Conservation (phyloP, 768 basidiomycete species). For the Pholiota molesta region DNA sequence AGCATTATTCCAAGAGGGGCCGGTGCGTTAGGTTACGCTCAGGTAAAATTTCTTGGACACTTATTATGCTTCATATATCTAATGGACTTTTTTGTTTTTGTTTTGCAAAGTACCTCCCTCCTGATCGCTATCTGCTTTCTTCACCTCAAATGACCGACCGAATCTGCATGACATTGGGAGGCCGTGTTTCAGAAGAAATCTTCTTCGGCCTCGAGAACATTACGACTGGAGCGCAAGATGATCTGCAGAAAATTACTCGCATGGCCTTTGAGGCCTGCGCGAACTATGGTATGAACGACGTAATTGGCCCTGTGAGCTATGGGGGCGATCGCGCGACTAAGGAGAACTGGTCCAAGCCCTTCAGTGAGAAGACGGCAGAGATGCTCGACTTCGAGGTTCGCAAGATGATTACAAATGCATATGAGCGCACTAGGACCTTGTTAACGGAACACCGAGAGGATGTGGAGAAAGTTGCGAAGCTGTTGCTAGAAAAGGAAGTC, state of each 20-base stretch:
- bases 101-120: slow-evolving; percentile 77
- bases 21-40: slow-evolving; percentile 95
- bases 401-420: slow-evolving; percentile 93
- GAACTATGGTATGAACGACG: slow-evolving; percentile 96
- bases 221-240: slow-evolving; percentile 98
- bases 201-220: slow-evolving; percentile 93
- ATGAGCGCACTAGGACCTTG: slow-evolving; percentile 80
- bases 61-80: slow-evolving; percentile 1
- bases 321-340: slow-evolving; percentile 84
- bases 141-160: slow-evolving; percentile 94
- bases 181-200: slow-evolving; percentile 97
- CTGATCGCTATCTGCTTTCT: slow-evolving; percentile 93
- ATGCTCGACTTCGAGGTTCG: slow-evolving; percentile 90
- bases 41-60: slow-evolving; percentile 49
- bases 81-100: background rate
- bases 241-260: slow-evolving; percentile 95
- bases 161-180: slow-evolving; percentile 98
- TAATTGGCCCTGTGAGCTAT: slow-evolving; percentile 96
- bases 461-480: slow-evolving; percentile 91
- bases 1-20: slow-evolving; percentile 97
- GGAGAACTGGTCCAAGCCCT: slow-evolving; percentile 95
- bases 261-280: slow-evolving; percentile 97
- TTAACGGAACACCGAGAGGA: slow-evolving; percentile 81
- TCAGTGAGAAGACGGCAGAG: slow-evolving; percentile 96
- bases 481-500: slow-evolving; percentile 93